Percentiles rank a stretch among this genome's conserved stretches.
These are phyloP conservation scores for Exophiala oligosperma DNA, from an alignment of 2,329 filamentous ascomycete genomes.

Conservation along the genomic window DNA sequence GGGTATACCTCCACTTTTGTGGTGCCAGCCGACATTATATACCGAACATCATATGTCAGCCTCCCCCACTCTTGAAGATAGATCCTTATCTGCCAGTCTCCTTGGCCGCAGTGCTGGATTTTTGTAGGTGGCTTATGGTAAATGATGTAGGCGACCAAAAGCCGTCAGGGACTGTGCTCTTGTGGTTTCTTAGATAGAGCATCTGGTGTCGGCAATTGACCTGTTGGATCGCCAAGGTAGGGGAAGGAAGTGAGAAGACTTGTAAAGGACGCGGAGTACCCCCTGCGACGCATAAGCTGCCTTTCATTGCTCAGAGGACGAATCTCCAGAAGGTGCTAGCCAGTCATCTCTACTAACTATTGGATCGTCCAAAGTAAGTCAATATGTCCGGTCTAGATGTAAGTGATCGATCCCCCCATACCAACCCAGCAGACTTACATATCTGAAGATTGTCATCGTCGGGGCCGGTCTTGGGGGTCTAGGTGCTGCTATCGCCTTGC, in stretches of 20 bases:
- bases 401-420: not conserved
- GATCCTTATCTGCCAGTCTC: not conserved
- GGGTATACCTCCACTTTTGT: not conserved
- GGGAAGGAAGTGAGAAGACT: not conserved
- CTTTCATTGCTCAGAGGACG: not conserved
- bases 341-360: no score
- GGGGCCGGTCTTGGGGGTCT: slow-evolving; percentile 35
- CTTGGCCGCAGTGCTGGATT: not conserved
- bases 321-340: not conserved
- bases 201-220: not conserved
- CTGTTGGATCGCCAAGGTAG: not conserved
- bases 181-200: not conserved
- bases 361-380: not conserved
- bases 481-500: slow-evolving; percentile 32
- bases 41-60: no score
- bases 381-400: slow-evolving; percentile 1
- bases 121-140: no score
- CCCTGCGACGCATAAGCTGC: not conserved
- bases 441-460: slow-evolving; percentile 40
- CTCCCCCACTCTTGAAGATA: not conserved
- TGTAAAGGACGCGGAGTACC: not conserved
- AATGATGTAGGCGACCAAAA: no score
- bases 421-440: not conserved
- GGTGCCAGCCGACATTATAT: not conserved
- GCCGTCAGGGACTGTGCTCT: no score